Percentiles rank a stretch among this genome's conserved stretches.
These are phyloP conservation scores for Pseudogymnoascus pannorum DNA, from an alignment of 2,329 filamentous ascomycete genomes.

Conservation along the genomic window DNA sequence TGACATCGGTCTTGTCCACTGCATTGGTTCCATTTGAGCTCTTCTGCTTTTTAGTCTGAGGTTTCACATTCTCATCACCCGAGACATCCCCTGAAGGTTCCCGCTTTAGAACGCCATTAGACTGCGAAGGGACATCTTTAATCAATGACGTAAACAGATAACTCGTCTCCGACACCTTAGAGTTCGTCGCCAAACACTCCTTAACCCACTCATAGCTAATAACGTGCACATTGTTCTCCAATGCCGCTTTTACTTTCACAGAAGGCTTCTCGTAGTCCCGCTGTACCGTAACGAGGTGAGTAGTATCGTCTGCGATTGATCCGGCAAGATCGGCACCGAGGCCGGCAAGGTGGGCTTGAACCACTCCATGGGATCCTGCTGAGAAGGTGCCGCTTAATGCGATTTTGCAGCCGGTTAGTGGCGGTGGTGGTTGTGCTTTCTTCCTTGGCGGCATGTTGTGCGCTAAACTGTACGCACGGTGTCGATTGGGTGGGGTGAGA, in stretches of 20 bases:
- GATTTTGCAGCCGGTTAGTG: slow-evolving; percentile 44
- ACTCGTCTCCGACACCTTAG: slow-evolving; percentile 31
- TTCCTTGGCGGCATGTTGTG: slow-evolving; percentile 6
- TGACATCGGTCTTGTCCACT: slow-evolving; percentile 17
- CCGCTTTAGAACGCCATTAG: slow-evolving; percentile 18
- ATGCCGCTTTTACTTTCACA: slow-evolving; percentile 38
- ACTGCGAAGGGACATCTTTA: slow-evolving; percentile 6
- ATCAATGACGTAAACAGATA: slow-evolving; percentile 23
- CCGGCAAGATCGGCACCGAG: slow-evolving; percentile 44
- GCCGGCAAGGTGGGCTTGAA: slow-evolving; percentile 39
- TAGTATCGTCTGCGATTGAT: slow-evolving; percentile 43
- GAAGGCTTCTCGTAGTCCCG: slow-evolving; percentile 43
- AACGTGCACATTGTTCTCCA: slow-evolving; percentile 42
- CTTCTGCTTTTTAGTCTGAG: slow-evolving; percentile 27
- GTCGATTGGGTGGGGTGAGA: not conserved
- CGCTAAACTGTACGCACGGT: not conserved
- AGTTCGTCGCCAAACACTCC: slow-evolving; percentile 41
- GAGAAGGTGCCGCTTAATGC: slow-evolving; percentile 55
- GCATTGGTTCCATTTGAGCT: slow-evolving; percentile 25
- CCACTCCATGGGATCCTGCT: slow-evolving; percentile 30
- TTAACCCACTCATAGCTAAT: slow-evolving; percentile 56
- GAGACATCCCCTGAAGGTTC: slow-evolving; percentile 15
- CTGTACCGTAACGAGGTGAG: slow-evolving; percentile 50
- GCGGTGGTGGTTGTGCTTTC: slow-evolving; percentile 15
- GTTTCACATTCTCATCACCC: slow-evolving; percentile 24